phyloP scores from a whole-genome alignment of 73 alveolate species.

The Blepharisma stoltei region DNA sequence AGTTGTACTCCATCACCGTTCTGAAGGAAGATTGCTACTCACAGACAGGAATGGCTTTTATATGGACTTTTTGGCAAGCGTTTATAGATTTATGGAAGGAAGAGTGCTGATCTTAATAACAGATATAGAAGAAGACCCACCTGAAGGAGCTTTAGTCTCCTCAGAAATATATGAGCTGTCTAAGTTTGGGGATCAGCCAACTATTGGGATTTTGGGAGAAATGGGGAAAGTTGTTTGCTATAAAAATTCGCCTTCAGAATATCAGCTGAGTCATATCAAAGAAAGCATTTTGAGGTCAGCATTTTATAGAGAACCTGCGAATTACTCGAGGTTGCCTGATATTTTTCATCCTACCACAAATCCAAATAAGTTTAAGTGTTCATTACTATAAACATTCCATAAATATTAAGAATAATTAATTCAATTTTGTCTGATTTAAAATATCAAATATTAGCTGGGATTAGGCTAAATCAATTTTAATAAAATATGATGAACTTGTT shows the following conservation, averaged over 20 bases:
- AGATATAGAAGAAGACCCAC: conserved; percentile 17
- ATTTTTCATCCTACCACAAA: conserved; percentile 4
- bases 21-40: conserved; percentile 28
- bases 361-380: not conserved
- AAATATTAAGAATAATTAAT: too few relatives aligned
- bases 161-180: conserved; percentile 16
- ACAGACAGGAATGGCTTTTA: conserved; percentile 30
- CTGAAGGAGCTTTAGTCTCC: conserved; percentile 21
- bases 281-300: not conserved
- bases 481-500: too few relatives aligned
- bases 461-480: too few relatives aligned
- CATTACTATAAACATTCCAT: too few relatives aligned
- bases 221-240: conserved; percentile 25
- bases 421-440: too few relatives aligned
- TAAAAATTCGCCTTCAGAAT: not conserved
- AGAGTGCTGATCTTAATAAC: conserved; percentile 10
- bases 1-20: not conserved
- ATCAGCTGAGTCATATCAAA: not conserved
- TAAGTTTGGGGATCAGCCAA: conserved; percentile 22
- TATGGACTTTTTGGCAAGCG: conserved; percentile 4
- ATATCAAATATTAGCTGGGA: too few relatives aligned
- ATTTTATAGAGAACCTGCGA: conserved; percentile 21
- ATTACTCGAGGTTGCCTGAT: conserved; percentile 9
- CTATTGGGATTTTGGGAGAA: conserved; percentile 23
- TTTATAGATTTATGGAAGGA: conserved; percentile 11